Base-by-base conservation (phyloP, 2,329 filamentous ascomycete species). In the Rasamsonia emersonii region DNA sequence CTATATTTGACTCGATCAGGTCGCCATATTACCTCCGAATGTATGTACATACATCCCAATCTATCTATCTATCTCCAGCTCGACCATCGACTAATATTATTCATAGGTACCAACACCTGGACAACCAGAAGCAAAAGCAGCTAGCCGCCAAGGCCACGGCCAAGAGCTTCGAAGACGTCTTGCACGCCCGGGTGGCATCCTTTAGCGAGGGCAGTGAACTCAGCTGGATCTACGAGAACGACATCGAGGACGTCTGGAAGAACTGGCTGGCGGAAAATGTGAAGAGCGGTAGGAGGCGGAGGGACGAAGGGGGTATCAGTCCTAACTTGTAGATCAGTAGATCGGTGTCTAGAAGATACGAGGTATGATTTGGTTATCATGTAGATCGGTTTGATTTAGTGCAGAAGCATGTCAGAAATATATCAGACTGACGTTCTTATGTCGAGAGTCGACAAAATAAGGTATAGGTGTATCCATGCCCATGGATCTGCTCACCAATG, bases 1-100 rank as follows among this genome's bases (percentile, higher is more conserved):
- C 39, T 6, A 45, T 61, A 3, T 64, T 62, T 36, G 53, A 63
- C 31, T 27, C 36, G 3, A 56, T 62, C 30, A 36, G 60, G 16
- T 52, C 56, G 4, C 56, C 59, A 0, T 63, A 64, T 36, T 64
- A 63, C 33, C 39, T 40, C 4, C 47, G 49, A 21, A 62, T 64
- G 59, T 54, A 17, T 28, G 46, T 42, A 18, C 24, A 9, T 24
- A 9, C n/a, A 10, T 27, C 10, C 2, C 10, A 13, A 4, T 16
- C 23, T 9, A 6, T 5, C 27, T 33, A 7, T 21, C 11, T n/a
- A 28, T 17, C 10, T 15, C 7, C 19, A 25, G 28, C 15, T 6
- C 13, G 13, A 24, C 9, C 18, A 7, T n/a, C 5, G 11, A 15
- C 25, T 27, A 18, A 26, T 15, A 4, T n/a, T 18, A 7, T 11